Evolutionary conservation across 352 stramenopile species (phyloP).

Genomic region (Phytophthora pini): DNA sequence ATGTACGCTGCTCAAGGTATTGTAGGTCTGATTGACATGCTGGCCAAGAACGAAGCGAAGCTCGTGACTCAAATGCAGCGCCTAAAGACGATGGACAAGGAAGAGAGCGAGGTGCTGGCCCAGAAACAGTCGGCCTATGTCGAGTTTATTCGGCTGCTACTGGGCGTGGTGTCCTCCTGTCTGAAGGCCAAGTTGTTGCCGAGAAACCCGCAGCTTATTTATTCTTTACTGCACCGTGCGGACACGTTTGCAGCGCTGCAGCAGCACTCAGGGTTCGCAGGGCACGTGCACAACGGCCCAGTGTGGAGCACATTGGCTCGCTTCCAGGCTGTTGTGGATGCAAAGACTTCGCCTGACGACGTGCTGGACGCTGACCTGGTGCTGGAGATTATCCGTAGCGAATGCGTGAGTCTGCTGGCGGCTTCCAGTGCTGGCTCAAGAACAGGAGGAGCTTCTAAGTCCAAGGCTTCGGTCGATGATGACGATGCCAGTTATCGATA

Average conservation of each 20-base stretch:
- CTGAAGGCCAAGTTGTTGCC: constrained; percentile 70
- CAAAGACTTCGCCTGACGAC: constrained; percentile 56
- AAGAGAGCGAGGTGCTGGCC: constrained; percentile 52
- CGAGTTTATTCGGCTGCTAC: constrained; percentile 76
- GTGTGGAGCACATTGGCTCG: constrained; percentile 72
- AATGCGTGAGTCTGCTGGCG: constrained; percentile 74
- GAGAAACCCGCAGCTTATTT: constrained; percentile 88
- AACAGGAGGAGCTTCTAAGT: constrained; percentile 14
- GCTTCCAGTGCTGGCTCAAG: constrained; percentile 39
- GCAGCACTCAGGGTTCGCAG: constrained; percentile 61
- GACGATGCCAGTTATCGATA: constrained; percentile 84
- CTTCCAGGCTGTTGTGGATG: constrained; percentile 68
- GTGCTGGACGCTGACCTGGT: constrained; percentile 75
- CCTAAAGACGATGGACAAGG: constrained; percentile 32
- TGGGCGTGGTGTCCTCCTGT: constrained; percentile 71
- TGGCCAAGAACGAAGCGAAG: constrained; percentile 79
- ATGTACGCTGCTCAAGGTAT: constrained; percentile 76
- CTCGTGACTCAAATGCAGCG: constrained; percentile 57
- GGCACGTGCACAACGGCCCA: constrained; percentile 64
- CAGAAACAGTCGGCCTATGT: constrained; percentile 74
- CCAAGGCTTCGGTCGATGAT: constrained; percentile 33
- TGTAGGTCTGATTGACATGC: constrained; percentile 71
- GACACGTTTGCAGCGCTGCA: constrained; percentile 66
- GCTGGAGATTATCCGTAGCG: constrained; percentile 66
- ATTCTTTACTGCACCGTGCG: constrained; percentile 78